These are phyloP conservation scores for Fraxinus americana DNA, from an alignment of 257 asterid species.

Conservation along the genomic window DNA sequence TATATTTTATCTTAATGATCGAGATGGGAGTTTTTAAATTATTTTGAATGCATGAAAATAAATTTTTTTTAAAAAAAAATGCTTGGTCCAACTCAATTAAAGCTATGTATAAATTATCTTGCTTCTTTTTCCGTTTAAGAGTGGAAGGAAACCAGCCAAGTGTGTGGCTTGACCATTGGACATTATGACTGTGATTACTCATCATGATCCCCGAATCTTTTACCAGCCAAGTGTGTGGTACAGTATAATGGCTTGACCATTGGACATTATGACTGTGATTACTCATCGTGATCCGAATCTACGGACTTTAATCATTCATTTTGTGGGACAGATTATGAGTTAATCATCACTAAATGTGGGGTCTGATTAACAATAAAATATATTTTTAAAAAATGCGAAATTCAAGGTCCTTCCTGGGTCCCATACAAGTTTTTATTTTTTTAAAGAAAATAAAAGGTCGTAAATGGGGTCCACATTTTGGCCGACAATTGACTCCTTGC, in stretches of 20 bases:
- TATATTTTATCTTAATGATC: too few relatives aligned
- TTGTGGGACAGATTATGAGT: not conserved
- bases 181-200: not conserved
- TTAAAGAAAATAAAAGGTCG: not conserved
- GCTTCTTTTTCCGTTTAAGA: too few relatives aligned
- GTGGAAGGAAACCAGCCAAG: not conserved
- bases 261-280: not conserved
- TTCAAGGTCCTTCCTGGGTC: too few relatives aligned
- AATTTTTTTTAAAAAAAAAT: too few relatives aligned
- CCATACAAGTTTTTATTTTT: too few relatives aligned
- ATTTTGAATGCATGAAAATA: too few relatives aligned
- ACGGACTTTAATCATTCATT: not conserved
- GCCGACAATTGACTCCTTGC: constrained; percentile 6
- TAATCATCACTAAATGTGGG: constrained; percentile 31
- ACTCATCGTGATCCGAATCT: not conserved
- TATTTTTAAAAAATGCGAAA: not conserved
- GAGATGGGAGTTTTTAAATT: too few relatives aligned
- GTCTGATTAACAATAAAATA: not conserved
- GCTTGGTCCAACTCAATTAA: too few relatives aligned
- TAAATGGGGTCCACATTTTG: not conserved
- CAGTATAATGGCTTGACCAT: not conserved
- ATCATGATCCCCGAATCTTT: not conserved
- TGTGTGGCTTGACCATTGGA: not conserved
- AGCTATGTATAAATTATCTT: too few relatives aligned
- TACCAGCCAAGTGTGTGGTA: too few relatives aligned